Evolutionary conservation across 2,329 filamentous ascomycete genomes (phyloP).

Genomic region (Ophiocordyceps robertsii): DNA sequence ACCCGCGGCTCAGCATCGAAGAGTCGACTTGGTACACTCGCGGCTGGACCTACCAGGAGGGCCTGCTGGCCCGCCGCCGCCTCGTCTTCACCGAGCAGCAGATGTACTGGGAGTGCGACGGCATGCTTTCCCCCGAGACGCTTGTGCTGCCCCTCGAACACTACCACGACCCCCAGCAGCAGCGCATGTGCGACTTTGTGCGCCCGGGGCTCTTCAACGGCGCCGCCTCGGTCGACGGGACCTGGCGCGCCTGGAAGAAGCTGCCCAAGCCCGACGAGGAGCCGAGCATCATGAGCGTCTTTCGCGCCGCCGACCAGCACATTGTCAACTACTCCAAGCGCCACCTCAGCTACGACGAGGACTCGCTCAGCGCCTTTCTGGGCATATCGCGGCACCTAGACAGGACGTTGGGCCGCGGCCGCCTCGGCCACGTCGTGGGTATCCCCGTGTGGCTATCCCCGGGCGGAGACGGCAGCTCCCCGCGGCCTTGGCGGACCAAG

Average conservation of each 20-base stretch:
- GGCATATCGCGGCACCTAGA: slow-evolving; percentile 18
- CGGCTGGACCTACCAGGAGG: slow-evolving; percentile 27
- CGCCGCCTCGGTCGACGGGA: slow-evolving; percentile 19
- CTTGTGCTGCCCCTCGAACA: slow-evolving; percentile 16
- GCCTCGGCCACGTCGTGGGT: slow-evolving; percentile 16
- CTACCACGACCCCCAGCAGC: slow-evolving; percentile 18
- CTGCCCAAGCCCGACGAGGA: slow-evolving; percentile 13
- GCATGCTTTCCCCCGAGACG: slow-evolving; percentile 22
- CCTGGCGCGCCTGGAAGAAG: slow-evolving; percentile 21
- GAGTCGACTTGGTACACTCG: slow-evolving; percentile 20
- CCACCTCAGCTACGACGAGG: slow-evolving; percentile 15
- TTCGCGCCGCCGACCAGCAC: slow-evolving; percentile 20
- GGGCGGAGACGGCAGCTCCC: slow-evolving; percentile 3
- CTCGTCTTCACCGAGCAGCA: slow-evolving; percentile 25
- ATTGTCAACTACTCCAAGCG: slow-evolving; percentile 17
- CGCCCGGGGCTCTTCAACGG: slow-evolving; percentile 20
- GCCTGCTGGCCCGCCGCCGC: slow-evolving; percentile 19
- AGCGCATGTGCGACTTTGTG: slow-evolving; percentile 21
- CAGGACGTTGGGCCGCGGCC: slow-evolving; percentile 14
- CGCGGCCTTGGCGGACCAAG: slow-evolving; percentile 11
- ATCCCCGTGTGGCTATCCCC: slow-evolving; percentile 17
- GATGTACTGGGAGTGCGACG: slow-evolving; percentile 25
- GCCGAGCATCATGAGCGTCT: slow-evolving; percentile 20
- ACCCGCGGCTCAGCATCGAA: slow-evolving; percentile 15
- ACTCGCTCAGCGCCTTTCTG: slow-evolving; percentile 18